Evolutionary conservation across 2,329 filamentous ascomycete genomes (phyloP).

Genomic region (Xylaria sp.): DNA sequence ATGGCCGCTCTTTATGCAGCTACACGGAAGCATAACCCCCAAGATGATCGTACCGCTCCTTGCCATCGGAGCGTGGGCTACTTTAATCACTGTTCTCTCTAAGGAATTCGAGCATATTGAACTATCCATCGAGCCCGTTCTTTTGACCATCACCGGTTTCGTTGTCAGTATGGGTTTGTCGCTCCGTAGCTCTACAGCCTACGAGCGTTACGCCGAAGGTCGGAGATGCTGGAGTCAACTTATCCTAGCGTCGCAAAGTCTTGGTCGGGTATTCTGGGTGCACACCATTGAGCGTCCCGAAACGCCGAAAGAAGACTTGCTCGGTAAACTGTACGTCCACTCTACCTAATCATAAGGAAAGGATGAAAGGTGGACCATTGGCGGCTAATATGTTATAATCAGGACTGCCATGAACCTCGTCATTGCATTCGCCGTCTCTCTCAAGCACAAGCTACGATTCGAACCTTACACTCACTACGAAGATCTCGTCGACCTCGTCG

Average conservation of each 20-base stretch:
- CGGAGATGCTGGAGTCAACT: slow-evolving; percentile 71
- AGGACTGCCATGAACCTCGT: slow-evolving; percentile 79
- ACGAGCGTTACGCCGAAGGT: slow-evolving; percentile 74
- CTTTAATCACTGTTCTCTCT: slow-evolving; percentile 69
- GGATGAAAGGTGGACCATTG: too few relatives aligned
- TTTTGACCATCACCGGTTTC: slow-evolving; percentile 88
- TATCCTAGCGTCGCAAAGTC: slow-evolving; percentile 70
- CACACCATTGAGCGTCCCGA: slow-evolving; percentile 72
- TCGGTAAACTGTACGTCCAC: slow-evolving; percentile 65
- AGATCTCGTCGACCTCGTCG: slow-evolving; percentile 75
- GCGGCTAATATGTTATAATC: slow-evolving; percentile 15
- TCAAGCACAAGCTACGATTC: slow-evolving; percentile 87
- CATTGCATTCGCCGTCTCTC: slow-evolving; percentile 77
- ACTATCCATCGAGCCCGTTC: slow-evolving; percentile 71
- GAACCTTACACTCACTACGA: slow-evolving; percentile 83
- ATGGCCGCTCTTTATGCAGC: slow-evolving; percentile 79
- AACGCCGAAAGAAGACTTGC: slow-evolving; percentile 71
- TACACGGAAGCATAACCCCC: slow-evolving; percentile 79
- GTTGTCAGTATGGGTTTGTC: slow-evolving; percentile 82
- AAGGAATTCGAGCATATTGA: slow-evolving; percentile 54
- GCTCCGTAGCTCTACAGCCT: slow-evolving; percentile 82
- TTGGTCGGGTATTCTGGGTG: slow-evolving; percentile 86
- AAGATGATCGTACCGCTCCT: slow-evolving; percentile 78
- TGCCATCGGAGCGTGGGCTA: slow-evolving; percentile 73
- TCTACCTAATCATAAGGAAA: slow-evolving; percentile 50